These are phyloP conservation scores for Trichoderma parareesei DNA, from an alignment of 495 filamentous ascomycete genomes.

Conservation along the genomic window DNA sequence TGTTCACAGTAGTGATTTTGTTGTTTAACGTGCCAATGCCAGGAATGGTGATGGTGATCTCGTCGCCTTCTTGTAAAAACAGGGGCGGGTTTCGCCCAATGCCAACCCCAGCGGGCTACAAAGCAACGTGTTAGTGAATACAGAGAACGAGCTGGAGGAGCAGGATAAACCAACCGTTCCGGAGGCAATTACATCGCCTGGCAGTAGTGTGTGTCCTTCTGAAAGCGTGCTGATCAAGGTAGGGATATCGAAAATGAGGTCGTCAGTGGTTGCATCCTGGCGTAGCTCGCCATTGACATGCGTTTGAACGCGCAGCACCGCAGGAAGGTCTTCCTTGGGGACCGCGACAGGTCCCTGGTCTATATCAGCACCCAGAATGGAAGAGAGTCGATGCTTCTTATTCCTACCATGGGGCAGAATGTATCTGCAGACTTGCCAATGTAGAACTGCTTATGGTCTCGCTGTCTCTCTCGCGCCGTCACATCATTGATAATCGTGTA, in stretches of 20 bases:
- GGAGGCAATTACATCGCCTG: conserved; percentile 41
- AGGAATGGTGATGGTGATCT: conserved; percentile 31
- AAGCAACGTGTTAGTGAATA: background rate
- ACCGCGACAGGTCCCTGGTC: conserved; percentile 44
- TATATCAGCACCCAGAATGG: conserved; percentile 2
- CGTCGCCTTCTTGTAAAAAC: conserved; percentile 39
- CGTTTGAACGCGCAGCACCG: conserved; percentile 33
- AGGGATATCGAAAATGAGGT: conserved; percentile 40
- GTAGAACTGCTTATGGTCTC: conserved; percentile 52
- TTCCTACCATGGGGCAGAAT: conserved; percentile 44
- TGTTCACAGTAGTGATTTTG: conserved; percentile 27
- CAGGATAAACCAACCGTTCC: conserved; percentile 24
- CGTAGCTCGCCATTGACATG: conserved; percentile 37
- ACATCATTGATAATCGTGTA: conserved; percentile 53
- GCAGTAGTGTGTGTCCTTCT: conserved; percentile 33
- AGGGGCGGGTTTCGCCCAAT: conserved; percentile 39
- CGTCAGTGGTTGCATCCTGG: conserved; percentile 33
- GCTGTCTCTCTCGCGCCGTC: conserved; percentile 46
- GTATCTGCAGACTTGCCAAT: conserved; percentile 49
- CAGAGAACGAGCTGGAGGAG: background rate
- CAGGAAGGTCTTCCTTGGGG: conserved; percentile 33
- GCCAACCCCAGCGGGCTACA: conserved; percentile 41
- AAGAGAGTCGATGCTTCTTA: background rate
- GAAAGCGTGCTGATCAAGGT: conserved; percentile 36
- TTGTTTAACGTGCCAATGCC: conserved; percentile 41